These are phyloP conservation scores for Acanthamoeba healyi DNA, from an alignment of 208 protist species.

Conservation along the genomic window DNA sequence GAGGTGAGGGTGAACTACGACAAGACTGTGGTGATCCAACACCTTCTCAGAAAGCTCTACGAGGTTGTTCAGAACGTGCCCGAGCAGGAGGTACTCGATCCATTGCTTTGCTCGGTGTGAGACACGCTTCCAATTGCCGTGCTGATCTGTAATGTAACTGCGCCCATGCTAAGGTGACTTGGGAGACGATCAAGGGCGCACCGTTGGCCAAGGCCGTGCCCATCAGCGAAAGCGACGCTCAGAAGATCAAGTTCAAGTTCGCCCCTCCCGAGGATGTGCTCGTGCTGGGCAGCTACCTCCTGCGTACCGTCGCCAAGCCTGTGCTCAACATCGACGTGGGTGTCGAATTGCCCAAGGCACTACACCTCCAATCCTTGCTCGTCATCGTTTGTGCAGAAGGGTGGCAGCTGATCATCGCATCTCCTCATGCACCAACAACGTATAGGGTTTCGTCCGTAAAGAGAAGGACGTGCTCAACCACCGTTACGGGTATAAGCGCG, in stretches of 20 bases:
- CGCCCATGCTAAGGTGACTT: neutral
- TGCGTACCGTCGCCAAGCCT: conserved; percentile 65
- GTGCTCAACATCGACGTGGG: conserved; percentile 64
- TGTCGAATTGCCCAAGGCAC: conserved; percentile 24
- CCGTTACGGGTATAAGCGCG: conserved; percentile 46
- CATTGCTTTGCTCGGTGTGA: too few relatives aligned
- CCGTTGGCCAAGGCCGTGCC: conserved; percentile 22
- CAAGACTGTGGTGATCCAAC: conserved; percentile 40
- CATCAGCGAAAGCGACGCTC: conserved; percentile 9
- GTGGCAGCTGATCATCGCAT: neutral
- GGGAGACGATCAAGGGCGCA: conserved; percentile 33
- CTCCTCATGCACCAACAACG: neutral
- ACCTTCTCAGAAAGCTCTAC: conserved; percentile 54
- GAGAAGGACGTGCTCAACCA: conserved; percentile 70
- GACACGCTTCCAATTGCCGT: neutral
- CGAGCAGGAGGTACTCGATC: neutral
- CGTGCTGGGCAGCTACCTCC: conserved; percentile 71
- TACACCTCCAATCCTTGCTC: neutral
- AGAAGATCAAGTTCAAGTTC: conserved; percentile 64
- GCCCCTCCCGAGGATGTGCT: conserved; percentile 32
- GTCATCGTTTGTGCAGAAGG: neutral
- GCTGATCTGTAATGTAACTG: neutral
- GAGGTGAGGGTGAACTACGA: conserved; percentile 74
- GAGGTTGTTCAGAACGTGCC: conserved; percentile 40
- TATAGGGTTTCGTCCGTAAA: neutral